Percentiles rank a stretch among this genome's conserved stretches.
Evolutionary conservation across 106 monocot species (phyloP).

Genomic region (Acorus calamus): DNA sequence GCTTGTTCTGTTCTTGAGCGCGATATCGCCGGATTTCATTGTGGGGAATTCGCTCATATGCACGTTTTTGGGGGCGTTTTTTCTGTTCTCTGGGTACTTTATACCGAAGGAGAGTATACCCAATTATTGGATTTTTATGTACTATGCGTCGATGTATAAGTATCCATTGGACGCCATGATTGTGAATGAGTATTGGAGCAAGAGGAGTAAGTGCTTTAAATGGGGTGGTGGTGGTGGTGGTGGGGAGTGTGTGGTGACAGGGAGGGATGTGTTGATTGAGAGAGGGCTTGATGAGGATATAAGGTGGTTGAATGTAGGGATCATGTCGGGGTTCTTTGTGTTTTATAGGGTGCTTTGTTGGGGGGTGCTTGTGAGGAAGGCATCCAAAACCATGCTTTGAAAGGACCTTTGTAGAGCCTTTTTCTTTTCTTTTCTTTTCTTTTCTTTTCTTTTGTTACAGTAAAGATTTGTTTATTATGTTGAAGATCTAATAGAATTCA

Average conservation of each 20-base stretch:
- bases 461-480: too few relatives aligned
- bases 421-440: too few relatives aligned
- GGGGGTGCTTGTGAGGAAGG: constrained; percentile 64
- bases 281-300: constrained; percentile 64
- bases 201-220: constrained; percentile 41
- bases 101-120: constrained; percentile 83
- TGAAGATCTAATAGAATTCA: too few relatives aligned
- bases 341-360: constrained; percentile 66
- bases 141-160: constrained; percentile 78
- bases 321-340: constrained; percentile 80
- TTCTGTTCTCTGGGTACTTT: constrained; percentile 96
- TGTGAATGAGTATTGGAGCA: constrained; percentile 78
- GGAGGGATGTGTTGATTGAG: constrained; percentile 51
- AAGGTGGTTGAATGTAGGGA: constrained; percentile 67
- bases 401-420: too few relatives aligned
- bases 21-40: constrained; percentile 78
- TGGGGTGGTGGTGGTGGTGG: constrained; percentile 19
- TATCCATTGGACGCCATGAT: constrained; percentile 72
- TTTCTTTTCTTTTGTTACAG: too few relatives aligned
- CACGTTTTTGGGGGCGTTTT: constrained; percentile 65
- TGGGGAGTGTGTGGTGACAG: constrained; percentile 41
- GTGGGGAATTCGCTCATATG: constrained; percentile 82
- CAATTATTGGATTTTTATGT: constrained; percentile 84
- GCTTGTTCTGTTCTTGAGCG: constrained; percentile 60
- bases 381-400: constrained; percentile 54